phyloP scores from a whole-genome alignment of 257 asterid genomes.

The Asclepias syriaca region DNA sequence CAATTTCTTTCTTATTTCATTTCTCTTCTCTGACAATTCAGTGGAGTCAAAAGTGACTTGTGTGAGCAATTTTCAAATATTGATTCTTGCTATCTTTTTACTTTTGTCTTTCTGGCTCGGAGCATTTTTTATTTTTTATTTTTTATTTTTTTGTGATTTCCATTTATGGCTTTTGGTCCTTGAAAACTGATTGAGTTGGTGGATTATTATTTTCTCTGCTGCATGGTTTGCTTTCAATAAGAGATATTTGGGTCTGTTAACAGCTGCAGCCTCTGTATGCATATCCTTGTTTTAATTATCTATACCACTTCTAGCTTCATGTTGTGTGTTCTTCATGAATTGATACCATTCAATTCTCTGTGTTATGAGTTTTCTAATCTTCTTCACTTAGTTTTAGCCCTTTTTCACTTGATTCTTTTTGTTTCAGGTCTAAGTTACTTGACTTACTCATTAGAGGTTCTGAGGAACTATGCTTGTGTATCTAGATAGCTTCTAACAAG shows the following conservation, averaged over 20 bases:
- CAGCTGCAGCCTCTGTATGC: background rate
- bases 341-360: background rate
- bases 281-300: background rate
- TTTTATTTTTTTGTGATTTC: background rate
- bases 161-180: background rate
- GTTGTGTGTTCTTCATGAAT: background rate
- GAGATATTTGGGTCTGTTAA: background rate
- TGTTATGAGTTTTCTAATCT: background rate
- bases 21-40: background rate
- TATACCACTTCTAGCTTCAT: too few relatives aligned
- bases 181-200: background rate
- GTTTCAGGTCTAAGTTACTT: slow-evolving; percentile 21
- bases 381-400: background rate
- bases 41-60: background rate
- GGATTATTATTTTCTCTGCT: background rate
- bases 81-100: background rate
- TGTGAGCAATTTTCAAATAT: background rate
- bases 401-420: slow-evolving; percentile 7
- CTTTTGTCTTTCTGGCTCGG: background rate
- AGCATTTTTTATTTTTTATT: too few relatives aligned
- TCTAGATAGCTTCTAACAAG: slow-evolving; percentile 35
- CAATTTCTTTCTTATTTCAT: background rate
- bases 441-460: slow-evolving; percentile 9
- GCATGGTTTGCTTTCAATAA: background rate
- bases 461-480: slow-evolving; percentile 33